Percentiles rank a stretch among this genome's conserved stretches.
Conservation (phyloP, 345 rosid genomes). For the Brassica carinata region DNA sequence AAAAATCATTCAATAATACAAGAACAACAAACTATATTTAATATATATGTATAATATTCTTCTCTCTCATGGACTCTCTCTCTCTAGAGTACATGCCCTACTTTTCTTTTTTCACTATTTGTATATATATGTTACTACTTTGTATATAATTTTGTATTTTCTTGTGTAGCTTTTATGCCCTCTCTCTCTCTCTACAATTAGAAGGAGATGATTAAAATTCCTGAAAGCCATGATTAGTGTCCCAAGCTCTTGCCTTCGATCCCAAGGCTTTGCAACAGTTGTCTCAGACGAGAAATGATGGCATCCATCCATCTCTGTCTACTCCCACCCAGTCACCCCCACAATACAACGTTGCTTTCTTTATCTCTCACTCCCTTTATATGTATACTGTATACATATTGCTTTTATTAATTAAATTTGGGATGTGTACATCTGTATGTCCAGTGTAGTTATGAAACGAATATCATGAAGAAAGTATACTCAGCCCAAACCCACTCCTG, state of each 20-base stretch:
- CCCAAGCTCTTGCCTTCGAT: slow-evolving; percentile 64
- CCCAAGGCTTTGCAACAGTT: slow-evolving; percentile 81
- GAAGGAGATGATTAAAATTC: slow-evolving; percentile 68
- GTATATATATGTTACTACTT: neutral
- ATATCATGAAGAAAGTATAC: neutral
- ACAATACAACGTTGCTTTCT: slow-evolving; percentile 35
- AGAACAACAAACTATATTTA: neutral
- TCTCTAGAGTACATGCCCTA: slow-evolving; percentile 37
- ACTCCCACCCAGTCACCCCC: slow-evolving; percentile 37
- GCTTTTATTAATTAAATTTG: slow-evolving; percentile 3
- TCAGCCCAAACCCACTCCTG: slow-evolving; percentile 17
- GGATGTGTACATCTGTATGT: neutral
- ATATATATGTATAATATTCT: neutral
- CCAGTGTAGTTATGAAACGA: neutral
- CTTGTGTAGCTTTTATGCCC: slow-evolving; percentile 32
- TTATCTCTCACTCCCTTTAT: neutral
- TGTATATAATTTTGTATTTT: slow-evolving; percentile 13
- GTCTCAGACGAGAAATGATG: slow-evolving; percentile 61
- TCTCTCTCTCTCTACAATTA: slow-evolving; percentile 55
- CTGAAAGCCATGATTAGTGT: slow-evolving; percentile 63
- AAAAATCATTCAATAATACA: slow-evolving; percentile 36
- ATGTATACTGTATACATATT: no score
- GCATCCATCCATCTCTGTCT: slow-evolving; percentile 46
- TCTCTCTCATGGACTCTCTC: slow-evolving; percentile 40
- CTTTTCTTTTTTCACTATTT: slow-evolving; percentile 23